Base-by-base conservation (phyloP, 257 asterid genomes). In the Scutellaria baicalensis region DNA sequence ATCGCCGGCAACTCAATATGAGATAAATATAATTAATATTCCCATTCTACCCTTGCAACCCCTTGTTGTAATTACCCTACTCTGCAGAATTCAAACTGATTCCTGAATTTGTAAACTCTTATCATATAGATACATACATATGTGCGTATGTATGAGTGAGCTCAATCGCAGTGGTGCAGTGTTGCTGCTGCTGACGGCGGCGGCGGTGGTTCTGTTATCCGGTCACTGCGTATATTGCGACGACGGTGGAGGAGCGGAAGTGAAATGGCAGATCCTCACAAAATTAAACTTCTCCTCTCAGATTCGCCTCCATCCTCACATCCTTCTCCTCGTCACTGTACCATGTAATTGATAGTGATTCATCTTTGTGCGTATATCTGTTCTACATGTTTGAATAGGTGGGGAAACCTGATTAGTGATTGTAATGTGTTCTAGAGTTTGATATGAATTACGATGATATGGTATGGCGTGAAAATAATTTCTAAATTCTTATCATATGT, bases 311-410 rank as follows among this genome's bases (percentile, higher is more conserved):
- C 86, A 90, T 78, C 88, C 88, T 40, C 85, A 78, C 56, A 68
- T 86, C 64, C 85, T 92, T 64, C 89, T 92, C 73, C 71, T 92
- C 59, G 88, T 92, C 66, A 88, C 97, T 20, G 82, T 90, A 40
- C 98, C 98, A 64, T 92, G 97, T 92, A 89, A 86, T 71, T 59
- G 6, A 57, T 38, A 9, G 5, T 49, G 4, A 69, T 31, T 50
- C 33, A 45, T 18, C 69, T 60, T 33, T 47, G 8, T 57, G 17
- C 42, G n/a, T 64, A 39, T 60, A 60, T 77, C 49, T 65, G 2
- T 27, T 43, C 59, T 54, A 51, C 40, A 10, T 58, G 67, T 59
- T 59, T 47, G 27, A 14, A 35, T 69, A 51, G n/a, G 38, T 68
- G 72, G 48, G 14, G 14, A 35, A 68, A 50, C 56, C 16, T 59